A percentile compares a stretch with the other conserved stretches of the same genome.
Conservation (phyloP, 2,329 filamentous ascomycete genomes). For the Epichloe gansuensis region DNA sequence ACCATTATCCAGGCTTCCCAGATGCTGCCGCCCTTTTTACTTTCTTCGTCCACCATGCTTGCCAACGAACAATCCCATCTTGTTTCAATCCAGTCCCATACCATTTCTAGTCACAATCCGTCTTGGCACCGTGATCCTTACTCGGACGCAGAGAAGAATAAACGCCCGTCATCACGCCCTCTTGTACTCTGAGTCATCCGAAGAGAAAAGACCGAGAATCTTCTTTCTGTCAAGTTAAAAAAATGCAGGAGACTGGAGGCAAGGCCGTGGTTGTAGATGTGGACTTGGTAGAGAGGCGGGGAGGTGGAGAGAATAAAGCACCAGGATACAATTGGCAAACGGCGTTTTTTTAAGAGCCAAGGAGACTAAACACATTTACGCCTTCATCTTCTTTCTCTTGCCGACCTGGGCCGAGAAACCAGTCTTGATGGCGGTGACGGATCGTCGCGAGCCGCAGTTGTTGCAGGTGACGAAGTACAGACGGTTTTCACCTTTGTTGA, state of each 20-base stretch:
- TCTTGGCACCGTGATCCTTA: too few species aligned
- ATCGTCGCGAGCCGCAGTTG: constrained; percentile 69
- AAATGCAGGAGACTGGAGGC: background rate
- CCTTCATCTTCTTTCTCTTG: constrained; percentile 92
- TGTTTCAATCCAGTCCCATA: too few species aligned
- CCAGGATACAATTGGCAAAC: background rate
- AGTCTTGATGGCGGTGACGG: constrained; percentile 96
- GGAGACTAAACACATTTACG: constrained; percentile 36
- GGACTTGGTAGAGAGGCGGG: background rate
- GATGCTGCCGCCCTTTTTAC: too few species aligned
- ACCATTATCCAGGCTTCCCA: background rate
- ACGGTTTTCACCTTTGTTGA: constrained; percentile 98
- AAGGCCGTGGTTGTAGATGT: background rate
- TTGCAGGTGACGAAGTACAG: constrained; percentile 97
- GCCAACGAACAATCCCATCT: too few species aligned
- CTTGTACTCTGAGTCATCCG: too few species aligned
- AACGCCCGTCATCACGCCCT: too few species aligned
- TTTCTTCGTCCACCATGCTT: too few species aligned
- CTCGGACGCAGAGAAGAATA: too few species aligned
- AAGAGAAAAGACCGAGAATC: background rate
- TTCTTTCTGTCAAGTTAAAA: background rate
- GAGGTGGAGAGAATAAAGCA: background rate
- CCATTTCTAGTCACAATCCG: too few species aligned
- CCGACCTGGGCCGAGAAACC: constrained; percentile 99
- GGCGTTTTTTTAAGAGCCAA: background rate